Conservation (phyloP, 768 basidiomycete genomes). For the Psilocybe azurescens region DNA sequence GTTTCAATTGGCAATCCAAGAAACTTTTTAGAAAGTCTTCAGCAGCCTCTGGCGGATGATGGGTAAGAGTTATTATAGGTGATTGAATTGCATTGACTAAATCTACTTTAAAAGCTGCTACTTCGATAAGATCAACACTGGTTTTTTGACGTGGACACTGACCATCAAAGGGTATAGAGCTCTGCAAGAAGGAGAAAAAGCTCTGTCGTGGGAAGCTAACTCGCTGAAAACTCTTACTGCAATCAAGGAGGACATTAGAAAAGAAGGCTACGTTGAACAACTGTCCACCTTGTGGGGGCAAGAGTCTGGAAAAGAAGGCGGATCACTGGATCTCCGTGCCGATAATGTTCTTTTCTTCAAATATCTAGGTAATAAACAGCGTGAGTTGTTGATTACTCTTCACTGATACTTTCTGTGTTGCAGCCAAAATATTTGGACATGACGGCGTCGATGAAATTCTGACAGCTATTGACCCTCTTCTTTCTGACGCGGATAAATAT, state of each 20-base stretch:
- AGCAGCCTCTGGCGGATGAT: conserved; percentile 39
- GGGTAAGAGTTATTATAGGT: conserved; percentile 33
- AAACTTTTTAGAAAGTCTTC: conserved; percentile 54
- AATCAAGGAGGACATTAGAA: conserved; percentile 51
- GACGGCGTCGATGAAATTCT: conserved; percentile 58
- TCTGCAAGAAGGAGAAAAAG: conserved; percentile 38
- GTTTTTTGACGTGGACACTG: conserved; percentile 78
- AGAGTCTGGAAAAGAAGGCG: conserved; percentile 68
- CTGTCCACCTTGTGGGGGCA: conserved; percentile 77
- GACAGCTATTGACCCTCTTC: conserved; percentile 60
- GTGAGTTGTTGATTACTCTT: not conserved
- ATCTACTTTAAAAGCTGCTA: conserved; percentile 46
- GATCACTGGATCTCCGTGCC: conserved; percentile 59
- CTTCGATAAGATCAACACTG: conserved; percentile 77
- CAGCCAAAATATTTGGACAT: conserved; percentile 73
- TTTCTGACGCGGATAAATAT: conserved; percentile 75
- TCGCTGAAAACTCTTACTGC: conserved; percentile 57
- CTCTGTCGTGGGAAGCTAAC: conserved; percentile 56
- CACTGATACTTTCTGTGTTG: not conserved
- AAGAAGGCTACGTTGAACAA: conserved; percentile 62
- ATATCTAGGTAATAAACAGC: conserved; percentile 37
- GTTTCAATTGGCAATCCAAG: conserved; percentile 52
- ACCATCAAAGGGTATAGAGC: conserved; percentile 64
- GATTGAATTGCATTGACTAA: conserved; percentile 9
- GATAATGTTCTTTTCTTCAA: conserved; percentile 50